Conservation (phyloP, 192 early-diverging fungal species). For the Coemansia sp. region DNA sequence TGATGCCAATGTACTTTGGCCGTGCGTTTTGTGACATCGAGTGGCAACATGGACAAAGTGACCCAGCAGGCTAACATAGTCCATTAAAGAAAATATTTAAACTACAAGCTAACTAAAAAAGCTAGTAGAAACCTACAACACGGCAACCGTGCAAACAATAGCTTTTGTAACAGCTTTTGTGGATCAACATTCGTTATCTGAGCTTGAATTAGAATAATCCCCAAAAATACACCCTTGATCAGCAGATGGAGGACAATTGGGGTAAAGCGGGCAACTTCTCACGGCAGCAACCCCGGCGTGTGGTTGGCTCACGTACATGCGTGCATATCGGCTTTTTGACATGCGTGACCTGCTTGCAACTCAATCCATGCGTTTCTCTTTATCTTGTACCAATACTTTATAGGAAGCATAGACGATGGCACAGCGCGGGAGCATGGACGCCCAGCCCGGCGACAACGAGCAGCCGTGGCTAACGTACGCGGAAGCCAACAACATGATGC, state of each 20-base stretch:
- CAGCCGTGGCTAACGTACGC: conserved; percentile 54
- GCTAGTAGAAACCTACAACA: too few species aligned
- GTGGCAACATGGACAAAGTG: too few species aligned
- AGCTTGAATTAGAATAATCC: conserved; percentile 1
- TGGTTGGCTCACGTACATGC: not conserved
- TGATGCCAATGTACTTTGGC: too few species aligned
- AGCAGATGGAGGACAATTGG: not conserved
- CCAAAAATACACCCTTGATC: too few species aligned
- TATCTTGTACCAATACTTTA: not conserved
- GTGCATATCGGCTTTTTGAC: not conserved
- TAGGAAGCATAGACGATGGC: not conserved
- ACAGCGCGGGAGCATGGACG: conserved; percentile 25
- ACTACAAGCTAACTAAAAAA: too few species aligned
- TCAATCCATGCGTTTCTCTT: not conserved
- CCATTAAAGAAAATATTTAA: too few species aligned
- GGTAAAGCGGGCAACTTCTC: not conserved
- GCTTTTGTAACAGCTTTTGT: too few species aligned
- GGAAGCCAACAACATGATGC: conserved; percentile 52
- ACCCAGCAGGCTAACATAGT: too few species aligned
- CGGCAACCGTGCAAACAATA: too few species aligned
- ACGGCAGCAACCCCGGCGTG: not conserved
- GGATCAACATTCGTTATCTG: not conserved
- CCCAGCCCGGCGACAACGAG: conserved; percentile 24
- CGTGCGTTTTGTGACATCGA: too few species aligned
- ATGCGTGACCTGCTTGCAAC: too few species aligned